Percentiles rank a stretch among this genome's conserved stretches.
Conservation (phyloP, 2,329 filamentous ascomycete species). For the Cladosporium sp. region DNA sequence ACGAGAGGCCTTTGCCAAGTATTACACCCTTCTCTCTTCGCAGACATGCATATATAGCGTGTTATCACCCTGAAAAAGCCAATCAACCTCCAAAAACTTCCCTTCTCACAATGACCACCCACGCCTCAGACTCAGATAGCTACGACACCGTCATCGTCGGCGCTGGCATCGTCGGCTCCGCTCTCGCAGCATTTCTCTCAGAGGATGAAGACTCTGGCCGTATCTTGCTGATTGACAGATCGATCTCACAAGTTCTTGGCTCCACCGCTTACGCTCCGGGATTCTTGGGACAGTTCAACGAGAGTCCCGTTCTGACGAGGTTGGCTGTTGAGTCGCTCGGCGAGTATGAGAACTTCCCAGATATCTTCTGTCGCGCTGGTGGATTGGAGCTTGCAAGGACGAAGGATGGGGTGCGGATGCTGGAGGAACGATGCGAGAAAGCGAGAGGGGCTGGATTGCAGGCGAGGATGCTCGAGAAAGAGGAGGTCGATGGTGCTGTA, state of each 20-base stretch:
- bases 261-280: slow-evolving; percentile 33
- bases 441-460: neutral
- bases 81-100: too few relatives aligned
- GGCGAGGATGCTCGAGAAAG: neutral
- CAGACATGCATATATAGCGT: too few relatives aligned
- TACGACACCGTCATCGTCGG: slow-evolving; percentile 16
- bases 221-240: slow-evolving; percentile 16
- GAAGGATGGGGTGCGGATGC: slow-evolving; percentile 1
- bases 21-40: too few relatives aligned
- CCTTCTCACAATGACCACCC: too few relatives aligned
- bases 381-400: slow-evolving; percentile 10
- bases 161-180: slow-evolving; percentile 32
- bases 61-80: too few relatives aligned
- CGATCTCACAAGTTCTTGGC: slow-evolving; percentile 21
- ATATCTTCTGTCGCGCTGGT: slow-evolving; percentile 7
- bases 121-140: too few relatives aligned
- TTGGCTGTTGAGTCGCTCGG: slow-evolving; percentile 24
- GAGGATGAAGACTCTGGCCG: slow-evolving; percentile 13
- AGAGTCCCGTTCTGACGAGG: slow-evolving; percentile 26
- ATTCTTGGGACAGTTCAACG: slow-evolving; percentile 33
- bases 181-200: slow-evolving; percentile 30
- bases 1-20: too few relatives aligned
- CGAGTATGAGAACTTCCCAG: slow-evolving; percentile 4
- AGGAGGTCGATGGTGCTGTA: neutral
- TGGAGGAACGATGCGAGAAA: neutral